Base-by-base conservation (phyloP, 2,329 filamentous ascomycete genomes). In the Penicillium sp. region DNA sequence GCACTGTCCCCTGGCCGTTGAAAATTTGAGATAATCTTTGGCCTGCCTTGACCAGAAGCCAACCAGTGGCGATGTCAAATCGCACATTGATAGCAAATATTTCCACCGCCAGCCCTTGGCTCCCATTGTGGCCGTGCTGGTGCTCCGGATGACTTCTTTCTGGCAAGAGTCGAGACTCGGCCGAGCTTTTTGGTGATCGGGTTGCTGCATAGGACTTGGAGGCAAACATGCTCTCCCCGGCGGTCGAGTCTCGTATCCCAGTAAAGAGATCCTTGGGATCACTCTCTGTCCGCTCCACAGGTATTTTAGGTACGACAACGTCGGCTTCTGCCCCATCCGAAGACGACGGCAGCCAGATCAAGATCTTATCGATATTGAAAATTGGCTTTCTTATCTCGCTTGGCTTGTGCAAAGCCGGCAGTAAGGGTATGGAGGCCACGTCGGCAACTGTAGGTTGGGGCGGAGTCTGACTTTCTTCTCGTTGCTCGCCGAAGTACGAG, bases 41-140 rank as follows among this genome's bases (percentile, higher is more conserved):
- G 6, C 70, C 69, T 56, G 74, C 66, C 55, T 77, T 78, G 35
- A 67, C 61, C 18, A 78, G 58, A 54, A 79, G 69, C 76, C 76
- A 79, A 5, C 76, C 77, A 50, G 68, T 74, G 24, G 77, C 69
- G 56, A 77, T 77, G 60, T 79, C 77, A 52, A 78, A 72, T 40
- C 73, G 72, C 10, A 76, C 47, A 2, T 66, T 62, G 16, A 68
- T 51, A 6, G 70, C 70, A 11, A 64, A 66, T 5, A 78, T 60
- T 47, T 77, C 75, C 46, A 76, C 58, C 13, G 65, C 66, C 22
- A 77, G 58, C 5, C 66, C 60, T 14, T 58, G 49, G 10, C 43
- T 52, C 7, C 27, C 53, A 13, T 50, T 19, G n/a, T 52, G 54
- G 2, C 53, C 6, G 2, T 61, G 52, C 14, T 53, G 62, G 6